phyloP scores from a whole-genome alignment of 129 eudicot genomes.

The Deinandra increscens region DNA sequence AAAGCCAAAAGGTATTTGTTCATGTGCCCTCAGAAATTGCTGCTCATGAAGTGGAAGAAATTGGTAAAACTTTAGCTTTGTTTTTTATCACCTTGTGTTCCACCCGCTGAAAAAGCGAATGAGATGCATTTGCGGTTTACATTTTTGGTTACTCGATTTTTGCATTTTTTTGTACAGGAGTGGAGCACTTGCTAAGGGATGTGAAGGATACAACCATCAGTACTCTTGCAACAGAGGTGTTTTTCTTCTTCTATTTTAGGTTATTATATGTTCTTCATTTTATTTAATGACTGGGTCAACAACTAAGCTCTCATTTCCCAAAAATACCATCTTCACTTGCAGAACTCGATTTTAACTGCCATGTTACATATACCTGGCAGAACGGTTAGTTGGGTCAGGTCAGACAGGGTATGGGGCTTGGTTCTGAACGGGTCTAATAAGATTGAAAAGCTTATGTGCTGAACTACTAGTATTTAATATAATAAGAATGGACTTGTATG shows the following conservation, averaged over 20 bases:
- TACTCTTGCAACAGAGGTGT: slow-evolving; percentile 91
- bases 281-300: background rate
- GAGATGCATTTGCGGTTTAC: background rate
- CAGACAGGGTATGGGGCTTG: no score
- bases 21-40: slow-evolving; percentile 93
- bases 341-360: background rate
- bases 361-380: no score
- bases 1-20: slow-evolving; percentile 33
- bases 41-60: slow-evolving; percentile 99
- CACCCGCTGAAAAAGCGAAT: background rate
- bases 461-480: no score
- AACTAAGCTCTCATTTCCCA: background rate
- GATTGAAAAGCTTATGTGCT: no score
- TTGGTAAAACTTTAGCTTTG: slow-evolving; percentile 42
- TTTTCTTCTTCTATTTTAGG: background rate
- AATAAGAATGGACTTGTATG: no score
- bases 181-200: slow-evolving; percentile 94
- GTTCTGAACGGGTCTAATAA: no score
- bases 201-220: slow-evolving; percentile 96
- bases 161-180: slow-evolving; percentile 47
- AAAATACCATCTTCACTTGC: background rate
- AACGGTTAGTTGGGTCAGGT: no score
- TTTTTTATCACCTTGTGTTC: background rate
- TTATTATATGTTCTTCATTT: background rate
- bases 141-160: background rate